Base-by-base conservation (phyloP, 345 rosid species). In the Eucalyptus dawsonii region DNA sequence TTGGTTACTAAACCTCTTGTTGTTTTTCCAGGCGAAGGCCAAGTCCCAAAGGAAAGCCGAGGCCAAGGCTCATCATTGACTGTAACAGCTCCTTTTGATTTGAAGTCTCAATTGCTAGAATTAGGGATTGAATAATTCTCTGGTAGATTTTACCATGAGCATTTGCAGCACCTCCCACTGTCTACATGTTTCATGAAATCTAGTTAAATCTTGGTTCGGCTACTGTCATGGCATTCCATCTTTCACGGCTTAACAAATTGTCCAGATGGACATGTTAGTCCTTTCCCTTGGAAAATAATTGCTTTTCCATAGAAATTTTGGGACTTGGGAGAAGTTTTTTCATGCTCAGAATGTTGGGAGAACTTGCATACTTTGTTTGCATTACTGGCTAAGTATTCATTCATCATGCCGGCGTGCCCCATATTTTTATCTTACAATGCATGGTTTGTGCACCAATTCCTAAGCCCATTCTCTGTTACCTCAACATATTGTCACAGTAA, bases 11-110 rank as follows among this genome's bases (percentile, higher is more conserved):
- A 76, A 76, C 47, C 47, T 86, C 5, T 14, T 72, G 54, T 86
- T 69, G 49, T 22, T 21, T 27, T 58, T 87, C 45, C 94, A 95
- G 97, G 92, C 93, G 4, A 93, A 93, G 92, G 96, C 90, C 53
- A 92, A 92, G 86, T 90, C 92, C 37, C 92, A 92, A 5, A 88
- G 89, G 92, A 92, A 91, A 91, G 93, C 91, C 31, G 92, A 90
- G 90, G 92, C 92, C 50, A 92, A 92, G 90, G 95, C 94, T 86
- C 94, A 92, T 88, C 94, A 94, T 88, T 95, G 89, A 93, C 56
- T 56, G 44, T 56, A 31, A 62, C 87, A 80, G 22, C 60, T 92
- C 80, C 69, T 60, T 91, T 90, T 67, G 49, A 25, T 87, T 89
- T 65, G 72, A 88, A 76, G 60, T 88, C n/a, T 37, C 81, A 27